Conservation (phyloP, 2,329 filamentous ascomycete genomes). For the Alternaria sp. region DNA sequence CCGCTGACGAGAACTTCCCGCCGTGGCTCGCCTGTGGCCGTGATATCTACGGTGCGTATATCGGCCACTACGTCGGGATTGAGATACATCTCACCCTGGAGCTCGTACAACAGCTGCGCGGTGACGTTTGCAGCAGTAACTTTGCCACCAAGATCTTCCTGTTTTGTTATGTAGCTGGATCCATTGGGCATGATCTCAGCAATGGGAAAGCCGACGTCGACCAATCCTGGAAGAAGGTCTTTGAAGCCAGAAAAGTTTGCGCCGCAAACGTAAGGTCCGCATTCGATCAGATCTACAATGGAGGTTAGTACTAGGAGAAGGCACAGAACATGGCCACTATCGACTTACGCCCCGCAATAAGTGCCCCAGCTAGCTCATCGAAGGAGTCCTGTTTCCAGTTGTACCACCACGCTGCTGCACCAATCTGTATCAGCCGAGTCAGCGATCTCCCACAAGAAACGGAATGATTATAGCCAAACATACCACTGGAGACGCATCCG, state of each 20-base stretch:
- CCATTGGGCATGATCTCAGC: conserved; percentile 56
- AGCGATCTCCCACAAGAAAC: too few relatives aligned
- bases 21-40: too few relatives aligned
- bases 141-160: not conserved
- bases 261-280: conserved; percentile 51
- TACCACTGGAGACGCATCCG: conserved; percentile 44
- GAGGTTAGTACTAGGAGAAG: too few relatives aligned
- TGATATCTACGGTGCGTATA: too few relatives aligned
- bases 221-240: conserved; percentile 48
- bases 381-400: too few relatives aligned
- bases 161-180: conserved; percentile 54
- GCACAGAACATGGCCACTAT: too few relatives aligned
- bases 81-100: not conserved
- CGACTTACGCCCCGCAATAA: too few relatives aligned
- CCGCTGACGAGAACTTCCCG: too few relatives aligned
- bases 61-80: conserved; percentile 14
- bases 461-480: not conserved
- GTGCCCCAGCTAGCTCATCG: too few relatives aligned
- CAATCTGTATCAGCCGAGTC: too few relatives aligned
- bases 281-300: not conserved
- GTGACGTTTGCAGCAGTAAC: too few relatives aligned
- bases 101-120: not conserved
- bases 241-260: conserved; percentile 61
- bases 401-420: too few relatives aligned
- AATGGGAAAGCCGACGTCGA: conserved; percentile 57